phyloP scores from a whole-genome alignment of 2,329 filamentous ascomycete genomes.

The Penicillium paneum region DNA sequence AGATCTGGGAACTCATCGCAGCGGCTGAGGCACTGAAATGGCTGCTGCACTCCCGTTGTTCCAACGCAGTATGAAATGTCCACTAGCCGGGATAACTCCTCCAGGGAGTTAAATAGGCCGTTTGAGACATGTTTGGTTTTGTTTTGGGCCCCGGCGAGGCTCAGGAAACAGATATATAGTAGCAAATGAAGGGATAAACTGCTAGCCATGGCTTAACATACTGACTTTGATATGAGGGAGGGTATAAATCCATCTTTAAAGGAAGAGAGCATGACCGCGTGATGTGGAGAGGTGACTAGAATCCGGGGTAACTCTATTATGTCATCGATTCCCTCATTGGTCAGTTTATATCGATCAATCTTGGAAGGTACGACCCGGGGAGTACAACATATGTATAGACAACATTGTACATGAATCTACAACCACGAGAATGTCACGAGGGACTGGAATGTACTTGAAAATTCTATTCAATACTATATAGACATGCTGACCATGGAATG shows the following conservation, averaged over 20 bases:
- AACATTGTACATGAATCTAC: not conserved
- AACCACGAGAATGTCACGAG: not conserved
- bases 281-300: conserved; percentile 1
- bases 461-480: not conserved
- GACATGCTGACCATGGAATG: not conserved
- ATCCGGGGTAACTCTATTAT: conserved; percentile 10
- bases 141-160: not conserved
- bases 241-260: not conserved
- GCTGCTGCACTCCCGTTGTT: conserved; percentile 72
- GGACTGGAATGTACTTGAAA: not conserved
- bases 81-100: conserved; percentile 84
- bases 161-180: not conserved
- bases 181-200: not conserved
- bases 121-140: conserved; percentile 48
- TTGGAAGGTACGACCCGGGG: not conserved
- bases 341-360: not conserved
- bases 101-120: conserved; percentile 72
- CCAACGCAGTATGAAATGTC: conserved; percentile 95
- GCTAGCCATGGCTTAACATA: conserved; percentile 6
- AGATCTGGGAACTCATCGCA: conserved; percentile 80
- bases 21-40: conserved; percentile 80
- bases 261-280: not conserved
- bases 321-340: conserved; percentile 7
- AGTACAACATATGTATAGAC: not conserved
- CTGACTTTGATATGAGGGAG: not conserved